phyloP scores from a whole-genome alignment of 176 grass and related monocot genomes.

The Carex kokanica region DNA sequence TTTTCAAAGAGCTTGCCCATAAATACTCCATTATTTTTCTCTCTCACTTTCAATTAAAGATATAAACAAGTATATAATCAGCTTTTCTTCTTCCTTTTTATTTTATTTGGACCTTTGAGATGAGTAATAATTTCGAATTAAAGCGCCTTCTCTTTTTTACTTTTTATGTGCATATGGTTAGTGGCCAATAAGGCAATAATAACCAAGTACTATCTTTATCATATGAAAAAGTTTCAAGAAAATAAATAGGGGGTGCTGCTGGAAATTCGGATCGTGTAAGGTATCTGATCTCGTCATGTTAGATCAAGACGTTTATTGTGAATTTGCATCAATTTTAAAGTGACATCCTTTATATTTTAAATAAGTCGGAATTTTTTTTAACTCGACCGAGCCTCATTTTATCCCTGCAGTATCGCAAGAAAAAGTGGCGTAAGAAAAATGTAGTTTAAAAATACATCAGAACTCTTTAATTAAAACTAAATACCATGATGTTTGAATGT shows the following conservation, averaged over 20 bases:
- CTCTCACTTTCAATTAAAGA: neutral
- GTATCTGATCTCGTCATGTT: too few species aligned
- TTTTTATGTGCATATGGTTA: neutral
- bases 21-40: neutral
- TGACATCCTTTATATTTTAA: too few species aligned
- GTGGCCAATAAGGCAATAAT: neutral
- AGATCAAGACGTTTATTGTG: too few species aligned
- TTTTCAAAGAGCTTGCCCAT: slow-evolving; percentile 21
- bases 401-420: neutral
- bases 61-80: slow-evolving; percentile 3
- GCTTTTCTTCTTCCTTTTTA: neutral
- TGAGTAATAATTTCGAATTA: slow-evolving; percentile 2
- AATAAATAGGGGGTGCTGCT: too few species aligned
- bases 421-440: neutral
- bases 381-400: too few species aligned
- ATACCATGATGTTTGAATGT: neutral
- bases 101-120: neutral
- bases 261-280: too few species aligned
- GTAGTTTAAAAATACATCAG: neutral
- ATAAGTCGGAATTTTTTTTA: too few species aligned
- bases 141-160: neutral
- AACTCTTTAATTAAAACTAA: neutral
- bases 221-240: too few species aligned
- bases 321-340: too few species aligned
- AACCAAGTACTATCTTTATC: neutral